phyloP scores from a whole-genome alignment of 331 rosid species.

The Rosa hybrid region DNA sequence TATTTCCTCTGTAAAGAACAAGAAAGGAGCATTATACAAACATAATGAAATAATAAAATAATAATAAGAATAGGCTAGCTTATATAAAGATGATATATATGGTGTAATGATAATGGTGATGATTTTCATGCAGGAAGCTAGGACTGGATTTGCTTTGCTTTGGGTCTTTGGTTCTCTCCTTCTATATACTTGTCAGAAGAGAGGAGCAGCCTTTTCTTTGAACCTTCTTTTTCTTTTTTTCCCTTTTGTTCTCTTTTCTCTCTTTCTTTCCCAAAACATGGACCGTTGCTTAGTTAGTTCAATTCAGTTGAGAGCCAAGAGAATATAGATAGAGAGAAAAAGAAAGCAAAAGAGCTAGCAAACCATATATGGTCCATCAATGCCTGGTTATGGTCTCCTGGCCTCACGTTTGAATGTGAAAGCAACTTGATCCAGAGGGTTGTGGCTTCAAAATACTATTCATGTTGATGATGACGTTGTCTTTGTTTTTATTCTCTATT shows the following conservation, averaged over 20 bases:
- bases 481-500: background rate
- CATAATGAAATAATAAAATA: constrained; percentile 60
- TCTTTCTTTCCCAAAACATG: constrained; percentile 57
- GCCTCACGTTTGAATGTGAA: constrained; percentile 35
- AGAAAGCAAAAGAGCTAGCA: constrained; percentile 31
- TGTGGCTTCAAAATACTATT: constrained; percentile 51
- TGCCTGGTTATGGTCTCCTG: constrained; percentile 22
- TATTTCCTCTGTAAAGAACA: constrained; percentile 42
- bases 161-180: constrained; percentile 53
- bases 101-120: constrained; percentile 57
- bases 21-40: constrained; percentile 49
- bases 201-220: constrained; percentile 56
- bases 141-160: constrained; percentile 48
- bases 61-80: constrained; percentile 41
- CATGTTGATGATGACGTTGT: constrained; percentile 53
- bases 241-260: constrained; percentile 22
- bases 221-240: constrained; percentile 24
- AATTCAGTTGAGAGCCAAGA: constrained; percentile 41
- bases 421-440: constrained; percentile 40
- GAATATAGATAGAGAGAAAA: constrained; percentile 24
- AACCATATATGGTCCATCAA: constrained; percentile 33
- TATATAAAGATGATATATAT: constrained; percentile 44
- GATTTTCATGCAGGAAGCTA: constrained; percentile 58
- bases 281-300: constrained; percentile 46
- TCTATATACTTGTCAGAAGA: constrained; percentile 42